Evolutionary conservation across 768 basidiomycete genomes (phyloP).

Genomic region (Neoboletus magnificus): DNA sequence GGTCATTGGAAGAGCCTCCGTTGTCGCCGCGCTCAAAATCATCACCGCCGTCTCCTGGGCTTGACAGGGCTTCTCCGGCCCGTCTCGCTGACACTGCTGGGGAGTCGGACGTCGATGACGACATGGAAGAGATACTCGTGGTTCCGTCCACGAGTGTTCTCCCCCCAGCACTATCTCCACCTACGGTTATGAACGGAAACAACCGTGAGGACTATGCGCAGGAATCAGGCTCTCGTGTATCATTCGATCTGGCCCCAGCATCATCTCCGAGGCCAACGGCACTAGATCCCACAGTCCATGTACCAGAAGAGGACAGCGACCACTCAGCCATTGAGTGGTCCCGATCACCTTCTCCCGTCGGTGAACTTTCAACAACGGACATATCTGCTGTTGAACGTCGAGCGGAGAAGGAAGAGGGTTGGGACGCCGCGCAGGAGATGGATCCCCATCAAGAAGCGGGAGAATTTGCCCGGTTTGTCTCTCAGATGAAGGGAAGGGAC

Average conservation of each 20-base stretch:
- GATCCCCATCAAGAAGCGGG: conserved; percentile 75
- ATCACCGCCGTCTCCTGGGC: not conserved
- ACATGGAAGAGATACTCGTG: conserved; percentile 38
- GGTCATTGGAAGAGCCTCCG: conserved; percentile 5
- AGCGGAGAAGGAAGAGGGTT: conserved; percentile 42
- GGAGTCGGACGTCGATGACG: conserved; percentile 31
- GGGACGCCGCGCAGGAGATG: conserved; percentile 87
- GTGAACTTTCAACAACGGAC: conserved; percentile 1
- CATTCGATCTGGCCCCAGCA: conserved; percentile 1
- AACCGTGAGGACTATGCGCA: conserved; percentile 5
- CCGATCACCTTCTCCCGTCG: conserved; percentile 35
- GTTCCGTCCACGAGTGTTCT: not conserved
- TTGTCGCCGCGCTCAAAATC: not conserved
- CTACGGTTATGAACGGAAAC: conserved; percentile 14
- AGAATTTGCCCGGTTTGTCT: conserved; percentile 90
- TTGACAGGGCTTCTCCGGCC: not conserved
- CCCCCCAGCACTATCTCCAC: conserved; percentile 12
- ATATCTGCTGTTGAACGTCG: conserved; percentile 19
- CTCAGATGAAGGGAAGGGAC: conserved; percentile 85
- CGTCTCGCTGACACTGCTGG: not conserved
- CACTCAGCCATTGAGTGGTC: conserved; percentile 36
- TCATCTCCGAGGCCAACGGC: conserved; percentile 14
- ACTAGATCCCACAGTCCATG: not conserved
- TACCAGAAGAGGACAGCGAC: conserved; percentile 21
- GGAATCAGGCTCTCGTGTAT: not conserved